Evolutionary conservation across 2,329 filamentous ascomycete species (phyloP).

Genomic region (Cladosporium austrohemisphaericum): DNA sequence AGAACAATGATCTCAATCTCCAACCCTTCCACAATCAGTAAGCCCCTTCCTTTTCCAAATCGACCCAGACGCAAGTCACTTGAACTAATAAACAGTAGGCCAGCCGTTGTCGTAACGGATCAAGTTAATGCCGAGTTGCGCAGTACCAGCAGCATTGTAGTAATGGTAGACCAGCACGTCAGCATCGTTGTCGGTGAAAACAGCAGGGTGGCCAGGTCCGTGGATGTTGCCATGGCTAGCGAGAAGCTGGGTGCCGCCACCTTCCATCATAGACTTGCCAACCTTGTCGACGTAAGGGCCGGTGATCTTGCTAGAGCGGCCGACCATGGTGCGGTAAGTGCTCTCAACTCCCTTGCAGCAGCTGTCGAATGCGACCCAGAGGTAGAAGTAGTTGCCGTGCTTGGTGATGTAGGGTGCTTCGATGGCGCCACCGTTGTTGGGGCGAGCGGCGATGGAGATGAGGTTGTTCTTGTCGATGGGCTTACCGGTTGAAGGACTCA

Average conservation of each 20-base stretch:
- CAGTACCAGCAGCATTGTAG: constrained; percentile 13
- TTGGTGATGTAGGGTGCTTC: constrained; percentile 14
- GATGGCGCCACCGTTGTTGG: constrained; percentile 13
- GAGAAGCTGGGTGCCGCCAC: constrained; percentile 60
- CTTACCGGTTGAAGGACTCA: constrained; percentile 11
- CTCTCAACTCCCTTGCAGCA: constrained; percentile 14
- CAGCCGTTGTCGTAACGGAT: constrained; percentile 14
- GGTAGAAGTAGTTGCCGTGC: constrained; percentile 17
- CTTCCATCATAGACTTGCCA: constrained; percentile 32
- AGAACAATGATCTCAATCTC: no score
- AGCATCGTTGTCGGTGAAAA: constrained; percentile 46
- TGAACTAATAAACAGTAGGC: constrained; percentile 13
- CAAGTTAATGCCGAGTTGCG: constrained; percentile 12
- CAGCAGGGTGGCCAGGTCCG: constrained; percentile 62
- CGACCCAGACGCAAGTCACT: neutral
- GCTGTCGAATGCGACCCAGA: constrained; percentile 14
- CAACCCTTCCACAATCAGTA: no score
- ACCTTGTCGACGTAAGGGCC: constrained; percentile 12
- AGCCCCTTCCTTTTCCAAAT: neutral
- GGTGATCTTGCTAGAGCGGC: constrained; percentile 4
- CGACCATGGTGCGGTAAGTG: constrained; percentile 15
- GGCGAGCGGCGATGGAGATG: constrained; percentile 14
- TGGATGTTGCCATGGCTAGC: constrained; percentile 59
- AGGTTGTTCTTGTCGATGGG: constrained; percentile 11
- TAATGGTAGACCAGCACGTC: constrained; percentile 15